These are phyloP conservation scores for Aspergillus costaricaensis DNA, from an alignment of 2,329 filamentous ascomycete genomes.

Conservation along the genomic window DNA sequence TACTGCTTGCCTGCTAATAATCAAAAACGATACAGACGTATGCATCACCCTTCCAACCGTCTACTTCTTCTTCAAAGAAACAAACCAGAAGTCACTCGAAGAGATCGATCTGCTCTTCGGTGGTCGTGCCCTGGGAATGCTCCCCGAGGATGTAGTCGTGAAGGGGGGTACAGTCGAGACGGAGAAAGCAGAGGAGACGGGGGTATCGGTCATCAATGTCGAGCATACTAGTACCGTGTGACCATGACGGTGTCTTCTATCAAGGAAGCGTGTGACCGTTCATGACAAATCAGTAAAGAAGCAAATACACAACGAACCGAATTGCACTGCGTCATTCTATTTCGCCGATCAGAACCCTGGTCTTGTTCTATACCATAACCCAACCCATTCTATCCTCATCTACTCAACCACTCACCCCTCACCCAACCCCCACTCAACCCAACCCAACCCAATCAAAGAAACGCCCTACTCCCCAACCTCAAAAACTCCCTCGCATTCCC, in stretches of 20 bases:
- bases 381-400: too few species aligned
- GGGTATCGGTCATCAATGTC: conserved; percentile 18
- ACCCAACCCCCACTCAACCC: too few species aligned
- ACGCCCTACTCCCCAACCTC: conserved; percentile 3
- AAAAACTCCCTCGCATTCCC: conserved; percentile 56
- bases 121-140: conserved; percentile 50
- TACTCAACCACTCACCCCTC: too few species aligned
- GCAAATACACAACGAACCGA: too few species aligned
- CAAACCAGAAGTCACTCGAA: conserved; percentile 56
- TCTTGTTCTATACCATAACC: too few species aligned
- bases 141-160: conserved; percentile 42
- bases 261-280: not conserved
- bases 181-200: conserved; percentile 15
- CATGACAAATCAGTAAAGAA: too few species aligned
- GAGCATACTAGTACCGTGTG: conserved; percentile 15
- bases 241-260: not conserved
- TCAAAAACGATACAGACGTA: conserved; percentile 26
- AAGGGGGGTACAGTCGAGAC: not conserved
- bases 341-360: too few species aligned
- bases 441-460: too few species aligned
- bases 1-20: conserved; percentile 3
- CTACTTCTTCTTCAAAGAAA: conserved; percentile 57
- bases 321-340: too few species aligned
- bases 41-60: conserved; percentile 48
- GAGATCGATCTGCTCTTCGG: conserved; percentile 62